Percentiles rank a stretch among this genome's conserved stretches.
Evolutionary conservation across 2,329 filamentous ascomycete species (phyloP).

Genomic region (Alternaria brassicicola): DNA sequence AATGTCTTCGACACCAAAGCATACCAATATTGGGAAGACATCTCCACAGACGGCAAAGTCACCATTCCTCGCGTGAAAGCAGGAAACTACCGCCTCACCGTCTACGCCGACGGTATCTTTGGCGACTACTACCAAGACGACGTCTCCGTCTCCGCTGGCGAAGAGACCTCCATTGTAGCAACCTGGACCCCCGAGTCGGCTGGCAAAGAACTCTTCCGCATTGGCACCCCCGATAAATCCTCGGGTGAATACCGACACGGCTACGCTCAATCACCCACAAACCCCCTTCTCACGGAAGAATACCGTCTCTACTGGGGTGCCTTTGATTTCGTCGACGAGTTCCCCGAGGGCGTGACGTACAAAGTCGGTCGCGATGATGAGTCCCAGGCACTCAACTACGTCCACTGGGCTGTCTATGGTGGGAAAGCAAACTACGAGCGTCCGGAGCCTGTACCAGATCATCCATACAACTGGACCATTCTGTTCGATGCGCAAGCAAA

Average conservation of each 20-base stretch:
- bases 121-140: constrained; percentile 64
- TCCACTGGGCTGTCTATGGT: constrained; percentile 70
- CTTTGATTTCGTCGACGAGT: constrained; percentile 66
- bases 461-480: constrained; percentile 36
- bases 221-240: constrained; percentile 67
- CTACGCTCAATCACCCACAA: constrained; percentile 57
- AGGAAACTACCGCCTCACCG: constrained; percentile 66
- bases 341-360: constrained; percentile 64
- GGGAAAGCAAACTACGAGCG: constrained; percentile 59
- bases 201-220: constrained; percentile 66
- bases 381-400: constrained; percentile 63
- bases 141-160: constrained; percentile 52
- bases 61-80: constrained; percentile 61
- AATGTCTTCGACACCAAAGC: constrained; percentile 62
- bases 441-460: constrained; percentile 49
- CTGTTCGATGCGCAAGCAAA: constrained; percentile 25
- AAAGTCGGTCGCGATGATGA: constrained; percentile 58
- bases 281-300: constrained; percentile 57
- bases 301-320: constrained; percentile 67
- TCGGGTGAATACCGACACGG: constrained; percentile 67
- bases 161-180: constrained; percentile 43
- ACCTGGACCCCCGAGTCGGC: constrained; percentile 62
- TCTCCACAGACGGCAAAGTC: constrained; percentile 56
- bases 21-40: constrained; percentile 65
- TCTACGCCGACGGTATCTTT: constrained; percentile 68